A percentile compares a stretch with the other conserved stretches of the same genome.
Conservation (phyloP, 805 yeast species). For the Lipomyces lipofer region DNA sequence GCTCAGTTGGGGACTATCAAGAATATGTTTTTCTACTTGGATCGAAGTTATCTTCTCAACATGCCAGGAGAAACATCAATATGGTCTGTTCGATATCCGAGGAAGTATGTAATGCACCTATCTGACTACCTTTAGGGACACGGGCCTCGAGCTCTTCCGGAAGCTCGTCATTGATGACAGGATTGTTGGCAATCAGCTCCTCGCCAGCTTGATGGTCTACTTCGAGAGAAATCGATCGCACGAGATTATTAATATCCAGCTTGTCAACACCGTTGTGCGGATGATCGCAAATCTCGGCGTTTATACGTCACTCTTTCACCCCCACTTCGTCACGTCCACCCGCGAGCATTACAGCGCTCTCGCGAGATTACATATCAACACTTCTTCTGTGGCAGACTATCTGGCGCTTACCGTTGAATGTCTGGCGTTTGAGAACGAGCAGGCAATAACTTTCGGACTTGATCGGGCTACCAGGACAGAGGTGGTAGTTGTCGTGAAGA, state of each 20-base stretch:
- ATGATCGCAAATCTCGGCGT: constrained; percentile 24
- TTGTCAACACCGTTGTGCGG: constrained; percentile 3
- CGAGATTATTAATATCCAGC: neutral
- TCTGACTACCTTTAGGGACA: constrained; percentile 11
- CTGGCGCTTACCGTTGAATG: constrained; percentile 7
- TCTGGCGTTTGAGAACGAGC: constrained; percentile 17
- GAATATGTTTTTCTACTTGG: constrained; percentile 38
- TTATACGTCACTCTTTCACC: constrained; percentile 19
- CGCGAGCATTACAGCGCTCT: constrained; percentile 14
- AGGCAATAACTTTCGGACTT: constrained; percentile 15
- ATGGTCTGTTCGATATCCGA: constrained; percentile 14
- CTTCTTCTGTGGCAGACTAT: constrained; percentile 20
- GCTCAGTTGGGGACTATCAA: constrained; percentile 30
- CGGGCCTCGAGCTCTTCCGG: constrained; percentile 21
- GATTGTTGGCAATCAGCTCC: constrained; percentile 4
- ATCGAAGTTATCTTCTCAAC: constrained; percentile 34
- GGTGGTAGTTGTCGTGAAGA: constrained; percentile 11
- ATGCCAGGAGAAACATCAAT: constrained; percentile 26
- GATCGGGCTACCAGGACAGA: constrained; percentile 16
- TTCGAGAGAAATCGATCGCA: constrained; percentile 13
- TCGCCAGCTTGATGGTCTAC: constrained; percentile 14
- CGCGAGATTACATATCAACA: constrained; percentile 6
- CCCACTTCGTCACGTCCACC: constrained; percentile 15
- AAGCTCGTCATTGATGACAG: constrained; percentile 10
- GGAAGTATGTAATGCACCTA: neutral